phyloP scores from a whole-genome alignment of 2,329 filamentous ascomycete species.

The Hymenoscyphus linearis region DNA sequence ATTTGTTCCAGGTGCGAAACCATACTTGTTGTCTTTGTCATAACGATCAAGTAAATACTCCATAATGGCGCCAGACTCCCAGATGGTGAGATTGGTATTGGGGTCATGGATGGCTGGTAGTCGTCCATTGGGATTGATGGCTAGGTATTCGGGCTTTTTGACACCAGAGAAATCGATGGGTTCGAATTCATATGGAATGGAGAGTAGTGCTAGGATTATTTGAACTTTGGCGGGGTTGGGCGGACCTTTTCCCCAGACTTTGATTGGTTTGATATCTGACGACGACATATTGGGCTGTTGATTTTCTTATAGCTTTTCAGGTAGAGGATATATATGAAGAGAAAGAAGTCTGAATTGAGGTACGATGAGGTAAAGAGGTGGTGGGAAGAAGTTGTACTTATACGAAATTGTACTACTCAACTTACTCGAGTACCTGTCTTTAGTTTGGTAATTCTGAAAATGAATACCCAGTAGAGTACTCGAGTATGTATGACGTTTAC shows the following conservation, averaged over 20 bases:
- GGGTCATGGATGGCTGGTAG: slow-evolving; percentile 5
- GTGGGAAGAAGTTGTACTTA: background rate
- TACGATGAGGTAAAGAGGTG: background rate
- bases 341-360: background rate
- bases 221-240: slow-evolving; percentile 7
- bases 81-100: slow-evolving; percentile 5
- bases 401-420: background rate
- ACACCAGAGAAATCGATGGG: background rate
- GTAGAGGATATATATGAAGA: background rate
- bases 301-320: background rate
- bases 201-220: slow-evolving; percentile 1
- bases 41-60: slow-evolving; percentile 5
- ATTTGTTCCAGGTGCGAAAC: background rate
- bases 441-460: background rate
- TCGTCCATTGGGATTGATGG: slow-evolving; percentile 6
- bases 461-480: background rate
- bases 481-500: too few relatives aligned
- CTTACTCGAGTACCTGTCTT: background rate
- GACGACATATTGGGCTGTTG: background rate
- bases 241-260: background rate
- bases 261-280: slow-evolving; percentile 1
- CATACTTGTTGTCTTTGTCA: background rate
- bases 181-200: background rate
- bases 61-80: slow-evolving; percentile 7
- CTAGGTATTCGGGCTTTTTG: slow-evolving; percentile 1